Base-by-base conservation (phyloP, 768 basidiomycete genomes). In the Mrakia frigida region DNA sequence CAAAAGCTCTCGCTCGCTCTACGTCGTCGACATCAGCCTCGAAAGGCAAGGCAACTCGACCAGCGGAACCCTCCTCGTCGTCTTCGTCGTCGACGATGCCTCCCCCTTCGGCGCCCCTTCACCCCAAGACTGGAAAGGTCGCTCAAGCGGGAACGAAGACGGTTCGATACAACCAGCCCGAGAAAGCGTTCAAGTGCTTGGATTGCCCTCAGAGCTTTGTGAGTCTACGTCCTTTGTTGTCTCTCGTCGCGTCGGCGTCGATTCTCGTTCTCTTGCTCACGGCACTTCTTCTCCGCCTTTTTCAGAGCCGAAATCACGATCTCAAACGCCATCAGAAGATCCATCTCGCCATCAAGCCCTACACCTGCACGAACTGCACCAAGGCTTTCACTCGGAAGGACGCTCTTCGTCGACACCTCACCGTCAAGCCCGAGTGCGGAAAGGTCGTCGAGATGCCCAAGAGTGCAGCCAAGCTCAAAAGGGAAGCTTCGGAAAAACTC, bases 301-400 rank as follows among this genome's bases (percentile, higher is more conserved):
- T 9, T 28, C 73, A 82, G 82, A 84, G 83, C 78, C 82, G 83
- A 18, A 82, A 83, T 69, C 83, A 84, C 75, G 83, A 84, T 74
- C 65, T 84, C 70, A 84, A 83, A 73, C 79, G 83, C 39, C 83
- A 84, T 76, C 83, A 83, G 78, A 78, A 82, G 59, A 83, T 83
- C 21, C 83, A 84, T 74, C 76, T 83, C 31, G 81, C 78, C 41
- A 82, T 82, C 60, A 83, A 83, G 70, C 83, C 83, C 14, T 84
- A 82, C 70, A 79, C 81, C 0, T 84, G 83, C 75, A 82, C 82
- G 77, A 82, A 82, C 73, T 84, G 83, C 71, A 82, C 81, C 43
- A 84, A 83, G 76, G 81, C 43, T 79, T 84, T 84, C 79, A 83
- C 83, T 14, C 80, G 83, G 35, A 82, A 83, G 74, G 83, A 84